A percentile compares a stretch with the other conserved stretches of the same genome.
These are phyloP conservation scores for Naganishia sp. DNA, from an alignment of 1,284 basidiomycete genomes.

Conservation along the genomic window DNA sequence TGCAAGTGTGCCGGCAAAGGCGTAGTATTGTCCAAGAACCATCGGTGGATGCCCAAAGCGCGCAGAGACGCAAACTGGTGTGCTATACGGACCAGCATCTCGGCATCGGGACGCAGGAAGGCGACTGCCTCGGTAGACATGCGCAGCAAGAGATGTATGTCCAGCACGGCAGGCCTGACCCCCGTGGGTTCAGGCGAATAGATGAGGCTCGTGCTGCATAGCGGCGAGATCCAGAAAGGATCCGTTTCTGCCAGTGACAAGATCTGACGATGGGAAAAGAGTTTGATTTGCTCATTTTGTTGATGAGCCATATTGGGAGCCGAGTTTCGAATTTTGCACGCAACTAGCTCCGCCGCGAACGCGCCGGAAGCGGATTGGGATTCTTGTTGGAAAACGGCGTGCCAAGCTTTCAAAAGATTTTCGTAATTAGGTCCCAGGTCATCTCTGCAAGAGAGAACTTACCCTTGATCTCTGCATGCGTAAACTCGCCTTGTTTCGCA, in stretches of 20 bases:
- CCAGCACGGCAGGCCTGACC: not conserved
- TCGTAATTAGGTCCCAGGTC: not conserved
- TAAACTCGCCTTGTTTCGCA: not conserved
- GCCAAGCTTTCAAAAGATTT: conserved; percentile 7
- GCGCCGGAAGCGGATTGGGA: conserved; percentile 18
- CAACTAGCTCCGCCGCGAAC: conserved; percentile 13
- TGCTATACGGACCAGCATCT: conserved; percentile 9
- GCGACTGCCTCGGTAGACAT: conserved; percentile 20
- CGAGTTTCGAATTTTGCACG: not conserved
- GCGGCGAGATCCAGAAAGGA: conserved; percentile 11
- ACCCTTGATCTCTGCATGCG: conserved; percentile 16
- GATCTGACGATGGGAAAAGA: conserved; percentile 9
- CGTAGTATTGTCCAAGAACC: conserved; percentile 1
- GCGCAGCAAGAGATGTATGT: conserved; percentile 19
- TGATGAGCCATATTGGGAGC: not conserved
- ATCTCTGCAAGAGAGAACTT: not conserved
- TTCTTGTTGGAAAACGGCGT: conserved; percentile 13
- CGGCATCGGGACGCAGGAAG: conserved; percentile 1
- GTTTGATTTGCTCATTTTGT: not conserved
- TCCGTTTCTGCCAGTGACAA: not conserved
- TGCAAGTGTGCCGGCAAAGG: conserved; percentile 19
- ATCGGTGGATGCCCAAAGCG: conserved; percentile 21
- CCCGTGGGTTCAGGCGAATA: not conserved
- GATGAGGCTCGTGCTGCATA: conserved; percentile 3
- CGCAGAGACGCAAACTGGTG: conserved; percentile 16